Evolutionary conservation across 2,329 filamentous ascomycete species (phyloP), one percentile per base, ranked within the genome.

Genomic region (Ambrosiella cleistominuta): DNA sequence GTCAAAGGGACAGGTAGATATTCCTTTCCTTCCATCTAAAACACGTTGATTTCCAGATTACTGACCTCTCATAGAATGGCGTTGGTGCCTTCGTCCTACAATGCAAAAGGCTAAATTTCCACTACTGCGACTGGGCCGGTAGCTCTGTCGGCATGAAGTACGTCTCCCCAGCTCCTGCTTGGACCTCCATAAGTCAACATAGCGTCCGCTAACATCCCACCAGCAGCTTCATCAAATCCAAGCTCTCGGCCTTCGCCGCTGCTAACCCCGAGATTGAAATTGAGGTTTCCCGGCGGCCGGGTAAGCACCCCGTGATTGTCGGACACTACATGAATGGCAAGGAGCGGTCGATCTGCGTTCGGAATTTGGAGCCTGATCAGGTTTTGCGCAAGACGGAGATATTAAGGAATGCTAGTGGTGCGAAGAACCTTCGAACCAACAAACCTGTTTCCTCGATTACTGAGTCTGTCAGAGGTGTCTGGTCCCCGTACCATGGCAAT

Each of bases 61-160:
- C 11, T 45, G 49, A 35, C 17, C 9, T 35, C 35, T 36, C 15
- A 15, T 59, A 97, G 90, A 97, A 98, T 75, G 93, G 93, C 77
- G 78, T 97, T 64, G 91, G 91, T 66, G 87, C 90, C 69, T 97
- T 97, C 76, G 88, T 98, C 71, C 81, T 96, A 60, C 91, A 95
- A 75, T 98, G 93, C 82, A 95, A 88, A 77, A 86, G 85, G 68
- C 76, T 98, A 70, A 88, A 95, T 70, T 88, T 98, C 68, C 87
- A 95, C 74, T 98, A 95, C 75, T 97, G 93, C 76, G 89, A 97
- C 77, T 90, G 86, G 81, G 88, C 86, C 60, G 93, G 90, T 62
- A 95, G 88, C 70, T 97, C 91, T 42, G 82, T 75, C 67, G 93
- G 93, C 68, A 96, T 97, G 89, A 93, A 95, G 87, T 93, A 76